These are phyloP conservation scores for Hawksworthiomyces lignivorus DNA, from an alignment of 2,329 filamentous ascomycete species.

Conservation along the genomic window DNA sequence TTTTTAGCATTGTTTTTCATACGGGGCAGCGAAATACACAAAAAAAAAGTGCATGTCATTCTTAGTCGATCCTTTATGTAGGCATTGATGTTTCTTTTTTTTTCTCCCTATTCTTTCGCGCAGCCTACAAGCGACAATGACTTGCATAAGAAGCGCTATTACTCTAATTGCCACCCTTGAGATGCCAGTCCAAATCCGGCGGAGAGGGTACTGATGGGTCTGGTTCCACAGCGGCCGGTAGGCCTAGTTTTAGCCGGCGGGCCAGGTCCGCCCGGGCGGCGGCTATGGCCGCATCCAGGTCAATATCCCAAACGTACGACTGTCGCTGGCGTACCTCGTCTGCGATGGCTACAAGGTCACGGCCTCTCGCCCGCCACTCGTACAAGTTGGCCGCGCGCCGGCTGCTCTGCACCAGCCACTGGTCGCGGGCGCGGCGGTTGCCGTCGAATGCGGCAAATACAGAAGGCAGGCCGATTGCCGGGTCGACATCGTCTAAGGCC, in stretches of 20 bases:
- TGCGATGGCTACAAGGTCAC: slow-evolving; percentile 25
- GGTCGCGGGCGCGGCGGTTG: slow-evolving; percentile 38
- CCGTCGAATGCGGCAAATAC: slow-evolving; percentile 46
- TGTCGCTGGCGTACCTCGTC: slow-evolving; percentile 25
- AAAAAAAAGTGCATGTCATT: no score
- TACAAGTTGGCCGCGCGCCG: slow-evolving; percentile 36
- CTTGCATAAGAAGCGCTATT: no score
- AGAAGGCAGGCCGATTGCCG: slow-evolving; percentile 27
- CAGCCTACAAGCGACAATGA: no score
- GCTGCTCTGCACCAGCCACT: slow-evolving; percentile 43
- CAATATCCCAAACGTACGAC: slow-evolving; percentile 29
- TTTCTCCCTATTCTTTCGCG: no score
- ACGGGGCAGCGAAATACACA: no score
- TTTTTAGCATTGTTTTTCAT: no score
- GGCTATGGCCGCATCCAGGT: slow-evolving; percentile 26
- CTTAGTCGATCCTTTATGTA: no score
- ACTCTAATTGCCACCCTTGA: no score
- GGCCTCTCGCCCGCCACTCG: slow-evolving; percentile 33
- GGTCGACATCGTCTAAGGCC: slow-evolving; percentile 20
- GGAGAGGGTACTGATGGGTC: slow-evolving; percentile 4
- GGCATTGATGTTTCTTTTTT: no score
- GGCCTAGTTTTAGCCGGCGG: neutral
- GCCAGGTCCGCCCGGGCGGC: slow-evolving; percentile 28
- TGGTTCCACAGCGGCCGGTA: slow-evolving; percentile 3
- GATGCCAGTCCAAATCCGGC: slow-evolving; percentile 4